These are phyloP conservation scores for Aspergillus caelatus DNA, from an alignment of 2,329 filamentous ascomycete genomes.

Conservation along the genomic window DNA sequence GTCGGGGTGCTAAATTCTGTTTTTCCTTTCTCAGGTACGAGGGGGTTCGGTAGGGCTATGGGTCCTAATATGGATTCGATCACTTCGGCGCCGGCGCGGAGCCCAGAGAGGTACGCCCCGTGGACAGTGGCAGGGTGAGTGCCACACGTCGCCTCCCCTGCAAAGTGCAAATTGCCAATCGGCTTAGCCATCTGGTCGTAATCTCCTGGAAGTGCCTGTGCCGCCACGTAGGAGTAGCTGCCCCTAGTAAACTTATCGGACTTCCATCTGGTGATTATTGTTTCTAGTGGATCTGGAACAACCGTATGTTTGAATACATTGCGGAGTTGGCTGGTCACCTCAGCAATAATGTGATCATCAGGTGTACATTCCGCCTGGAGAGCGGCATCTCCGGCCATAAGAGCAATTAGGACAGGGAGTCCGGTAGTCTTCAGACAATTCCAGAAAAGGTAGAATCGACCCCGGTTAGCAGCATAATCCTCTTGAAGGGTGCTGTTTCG, in stretches of 20 bases:
- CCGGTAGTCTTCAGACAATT: conserved; percentile 91
- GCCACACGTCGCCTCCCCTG: conserved; percentile 92
- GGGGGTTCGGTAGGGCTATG: conserved; percentile 73
- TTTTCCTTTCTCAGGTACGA: conserved; percentile 68
- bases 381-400: conserved; percentile 95
- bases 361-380: conserved; percentile 79
- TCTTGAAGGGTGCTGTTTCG: conserved; percentile 73
- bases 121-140: conserved; percentile 97
- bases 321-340: conserved; percentile 77
- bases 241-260: conserved; percentile 89
- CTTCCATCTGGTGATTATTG: conserved; percentile 89
- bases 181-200: conserved; percentile 88
- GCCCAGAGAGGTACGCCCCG: conserved; percentile 89
- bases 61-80: conserved; percentile 79
- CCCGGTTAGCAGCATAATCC: conserved; percentile 77
- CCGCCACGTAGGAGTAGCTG: conserved; percentile 92
- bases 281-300: conserved; percentile 79
- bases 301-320: conserved; percentile 67
- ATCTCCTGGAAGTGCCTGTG: conserved; percentile 78
- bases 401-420: conserved; percentile 80
- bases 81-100: conserved; percentile 86
- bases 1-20: conserved; percentile 22
- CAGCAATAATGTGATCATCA: conserved; percentile 74
- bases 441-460: conserved; percentile 98
- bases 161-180: conserved; percentile 88